Evolutionary conservation across 352 stramenopile genomes (phyloP), one percentile per base, ranked within the genome.

Genomic region (Phytophthora citricola): DNA sequence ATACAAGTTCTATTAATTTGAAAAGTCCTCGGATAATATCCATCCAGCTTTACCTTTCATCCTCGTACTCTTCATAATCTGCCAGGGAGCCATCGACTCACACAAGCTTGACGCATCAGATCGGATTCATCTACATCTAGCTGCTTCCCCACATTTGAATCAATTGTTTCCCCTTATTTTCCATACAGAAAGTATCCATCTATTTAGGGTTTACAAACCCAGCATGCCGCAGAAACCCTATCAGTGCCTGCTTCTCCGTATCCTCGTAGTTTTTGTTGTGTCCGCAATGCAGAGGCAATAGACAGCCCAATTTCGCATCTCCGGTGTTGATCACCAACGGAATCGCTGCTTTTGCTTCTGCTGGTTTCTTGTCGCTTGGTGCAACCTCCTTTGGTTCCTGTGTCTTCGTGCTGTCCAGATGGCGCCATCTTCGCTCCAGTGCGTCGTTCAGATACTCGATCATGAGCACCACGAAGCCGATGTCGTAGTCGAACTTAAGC

Each of bases 211-310:
- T 45, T 12, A 78, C 12, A 43, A 90, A 89, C 6, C 65, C 78
- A 17, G 66, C 78, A 38, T 83, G 74, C 14, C 60, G 70, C 27
- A 93, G 57, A 44, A 93, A 92, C 5, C 61, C 63, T 27, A 82
- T 52, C n/a, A 96, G 68, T 43, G 79, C 79, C 9, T 81, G 57
- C 53, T 94, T 94, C 55, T 96, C 89, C 3, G 57, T 56, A 20
- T 94, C 85, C 36, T 81, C 76, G 40, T 91, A 95, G 58, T 92
- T 92, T 51, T 90, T 89, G 65, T 96, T 96, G 58, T 96, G 89
- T 7, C 87, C 89, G 40, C 89, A 96, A 47, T 92, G 89, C 10
- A 96, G 63, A 11, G 82, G 72, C 20, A 96, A 66, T 11, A 96
- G 68, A 6, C 63, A 78, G 5, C 87, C 89, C 9, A 90, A 55